Percentiles rank a stretch among this genome's conserved stretches.
Evolutionary conservation across 2,329 filamentous ascomycete species (phyloP).

Genomic region (Diaporthe vexans): DNA sequence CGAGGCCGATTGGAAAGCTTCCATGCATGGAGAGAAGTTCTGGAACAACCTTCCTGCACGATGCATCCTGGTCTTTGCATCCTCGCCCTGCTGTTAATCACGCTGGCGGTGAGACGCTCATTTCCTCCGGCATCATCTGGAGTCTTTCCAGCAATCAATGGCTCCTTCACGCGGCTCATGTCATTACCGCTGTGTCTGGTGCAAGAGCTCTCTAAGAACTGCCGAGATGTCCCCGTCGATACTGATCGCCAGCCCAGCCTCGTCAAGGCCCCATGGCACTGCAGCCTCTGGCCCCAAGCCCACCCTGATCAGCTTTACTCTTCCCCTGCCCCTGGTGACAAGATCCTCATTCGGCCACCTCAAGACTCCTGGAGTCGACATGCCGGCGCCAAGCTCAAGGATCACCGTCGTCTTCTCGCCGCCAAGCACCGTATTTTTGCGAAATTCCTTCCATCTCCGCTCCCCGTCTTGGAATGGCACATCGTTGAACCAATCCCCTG

Average conservation of each 20-base stretch:
- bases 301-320: conserved; percentile 42
- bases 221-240: conserved; percentile 43
- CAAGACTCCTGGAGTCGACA: conserved; percentile 43
- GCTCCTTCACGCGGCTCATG: background rate
- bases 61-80: background rate
- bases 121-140: background rate
- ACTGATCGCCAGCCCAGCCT: conserved; percentile 40
- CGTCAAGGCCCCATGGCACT: conserved; percentile 41
- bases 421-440: conserved; percentile 6
- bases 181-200: background rate
- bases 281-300: conserved; percentile 42
- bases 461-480: conserved; percentile 42
- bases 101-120: background rate
- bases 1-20: conserved; percentile 9
- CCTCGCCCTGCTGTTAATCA: background rate
- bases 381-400: conserved; percentile 44
- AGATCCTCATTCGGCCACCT: conserved; percentile 44
- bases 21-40: background rate
- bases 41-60: background rate
- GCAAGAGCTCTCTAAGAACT: conserved; percentile 20
- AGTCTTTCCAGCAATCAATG: conserved; percentile 8
- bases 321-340: conserved; percentile 34
- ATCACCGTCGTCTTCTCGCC: conserved; percentile 38
- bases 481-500: conserved; percentile 44
- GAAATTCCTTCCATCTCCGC: conserved; percentile 41